Conservation (phyloP, 768 basidiomycete genomes). For the Imleria badia region DNA sequence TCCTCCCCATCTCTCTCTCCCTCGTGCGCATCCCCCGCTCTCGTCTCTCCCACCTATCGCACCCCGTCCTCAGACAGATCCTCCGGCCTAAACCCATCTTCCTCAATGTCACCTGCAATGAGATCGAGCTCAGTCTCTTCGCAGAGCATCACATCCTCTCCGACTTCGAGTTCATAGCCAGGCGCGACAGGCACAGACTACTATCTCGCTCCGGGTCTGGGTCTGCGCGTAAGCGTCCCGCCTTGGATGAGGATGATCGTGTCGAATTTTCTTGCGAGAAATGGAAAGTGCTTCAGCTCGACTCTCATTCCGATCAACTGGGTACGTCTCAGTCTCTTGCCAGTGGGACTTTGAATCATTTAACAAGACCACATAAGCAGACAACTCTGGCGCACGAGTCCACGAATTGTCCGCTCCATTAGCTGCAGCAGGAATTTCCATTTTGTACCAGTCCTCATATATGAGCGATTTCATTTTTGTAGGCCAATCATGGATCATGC, state of each 20-base stretch:
- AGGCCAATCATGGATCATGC: slow-evolving; percentile 26
- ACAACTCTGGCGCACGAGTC: slow-evolving; percentile 69
- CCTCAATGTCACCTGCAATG: slow-evolving; percentile 75
- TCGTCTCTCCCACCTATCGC: slow-evolving; percentile 57
- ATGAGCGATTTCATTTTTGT: slow-evolving; percentile 83
- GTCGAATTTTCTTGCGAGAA: slow-evolving; percentile 71
- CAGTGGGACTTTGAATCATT: background rate
- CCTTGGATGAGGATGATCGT: slow-evolving; percentile 38
- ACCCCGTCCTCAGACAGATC: slow-evolving; percentile 66
- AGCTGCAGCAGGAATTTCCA: slow-evolving; percentile 75
- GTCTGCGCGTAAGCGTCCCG: slow-evolving; percentile 24
- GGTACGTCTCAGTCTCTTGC: slow-evolving; percentile 42
- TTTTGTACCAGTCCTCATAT: slow-evolving; percentile 81
- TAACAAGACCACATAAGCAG: slow-evolving; percentile 33
- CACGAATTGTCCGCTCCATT: slow-evolving; percentile 75
- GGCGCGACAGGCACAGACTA: slow-evolving; percentile 51
- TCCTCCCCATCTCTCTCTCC: slow-evolving; percentile 69
- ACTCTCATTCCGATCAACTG: slow-evolving; percentile 70
- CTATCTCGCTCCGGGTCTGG: slow-evolving; percentile 43
- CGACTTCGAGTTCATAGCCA: slow-evolving; percentile 62
- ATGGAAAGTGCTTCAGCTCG: slow-evolving; percentile 81
- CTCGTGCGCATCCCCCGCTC: slow-evolving; percentile 74
- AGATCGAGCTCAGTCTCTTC: slow-evolving; percentile 76
- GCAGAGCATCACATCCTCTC: slow-evolving; percentile 55
- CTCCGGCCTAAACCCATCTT: slow-evolving; percentile 66